A percentile compares a stretch with the other conserved stretches of the same genome.
These are phyloP conservation scores for Lycium ferocissimum DNA, from an alignment of 257 asterid genomes.

Conservation along the genomic window DNA sequence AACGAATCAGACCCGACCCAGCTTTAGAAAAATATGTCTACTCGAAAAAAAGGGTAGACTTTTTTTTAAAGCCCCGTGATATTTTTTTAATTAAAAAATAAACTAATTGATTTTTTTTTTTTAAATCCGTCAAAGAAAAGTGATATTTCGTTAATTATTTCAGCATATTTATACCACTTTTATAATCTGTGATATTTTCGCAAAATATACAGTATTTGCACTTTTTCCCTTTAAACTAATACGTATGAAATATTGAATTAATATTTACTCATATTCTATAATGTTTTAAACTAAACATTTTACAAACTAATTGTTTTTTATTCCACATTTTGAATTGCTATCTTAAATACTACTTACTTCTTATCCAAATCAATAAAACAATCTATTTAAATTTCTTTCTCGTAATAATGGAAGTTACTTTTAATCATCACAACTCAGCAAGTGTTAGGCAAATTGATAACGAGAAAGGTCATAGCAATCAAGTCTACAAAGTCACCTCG, in stretches of 20 bases:
- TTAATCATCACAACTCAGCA: background rate
- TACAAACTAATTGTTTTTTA: no score
- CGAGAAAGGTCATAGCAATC: background rate
- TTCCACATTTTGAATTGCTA: background rate
- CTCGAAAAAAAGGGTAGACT: no score
- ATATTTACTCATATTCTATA: background rate
- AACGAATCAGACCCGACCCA: no score
- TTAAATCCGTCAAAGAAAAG: no score
- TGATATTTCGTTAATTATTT: no score
- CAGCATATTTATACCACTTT: no score
- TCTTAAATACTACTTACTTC: background rate
- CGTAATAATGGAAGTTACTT: background rate
- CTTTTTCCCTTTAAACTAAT: background rate
- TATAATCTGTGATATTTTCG: no score
- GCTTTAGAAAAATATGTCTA: no score
- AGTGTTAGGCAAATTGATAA: background rate
- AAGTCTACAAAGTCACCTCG: background rate
- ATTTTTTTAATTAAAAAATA: no score
- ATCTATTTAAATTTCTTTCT: background rate
- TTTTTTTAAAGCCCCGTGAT: no score
- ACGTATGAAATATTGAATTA: background rate
- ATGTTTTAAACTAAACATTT: background rate
- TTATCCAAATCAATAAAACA: background rate
- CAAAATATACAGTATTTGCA: no score
- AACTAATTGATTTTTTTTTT: no score